Evolutionary conservation across 106 monocot species (phyloP).

Genomic region (Dioscorea alata): DNA sequence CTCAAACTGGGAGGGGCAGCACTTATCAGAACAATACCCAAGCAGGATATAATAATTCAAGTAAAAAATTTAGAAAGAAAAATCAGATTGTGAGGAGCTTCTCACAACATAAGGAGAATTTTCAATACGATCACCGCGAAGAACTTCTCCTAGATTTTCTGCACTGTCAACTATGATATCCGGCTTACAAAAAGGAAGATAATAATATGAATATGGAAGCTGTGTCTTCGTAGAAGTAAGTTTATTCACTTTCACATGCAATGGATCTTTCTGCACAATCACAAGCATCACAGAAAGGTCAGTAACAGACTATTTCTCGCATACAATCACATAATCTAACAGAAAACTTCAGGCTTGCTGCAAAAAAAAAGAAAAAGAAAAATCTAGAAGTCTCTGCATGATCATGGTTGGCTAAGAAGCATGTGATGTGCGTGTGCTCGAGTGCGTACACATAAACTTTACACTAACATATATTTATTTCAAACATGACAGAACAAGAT

Average conservation of each 20-base stretch:
- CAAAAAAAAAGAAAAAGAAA: background rate
- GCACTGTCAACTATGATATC: conserved; percentile 82
- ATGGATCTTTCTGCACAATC: conserved; percentile 61
- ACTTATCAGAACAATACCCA: background rate
- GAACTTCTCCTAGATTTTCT: conserved; percentile 97
- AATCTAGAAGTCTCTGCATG: background rate
- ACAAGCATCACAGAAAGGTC: background rate
- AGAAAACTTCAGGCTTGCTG: background rate
- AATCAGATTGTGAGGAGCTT: too few species aligned
- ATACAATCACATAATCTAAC: background rate
- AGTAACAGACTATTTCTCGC: background rate
- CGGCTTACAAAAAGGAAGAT: conserved; percentile 85
- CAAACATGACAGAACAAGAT: too few species aligned
- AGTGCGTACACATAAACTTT: too few species aligned
- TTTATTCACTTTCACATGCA: conserved; percentile 94
- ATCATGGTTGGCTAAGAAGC: too few species aligned
- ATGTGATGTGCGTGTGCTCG: too few species aligned
- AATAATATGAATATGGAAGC: conserved; percentile 95
- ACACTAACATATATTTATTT: too few species aligned
- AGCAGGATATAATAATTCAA: too few species aligned
- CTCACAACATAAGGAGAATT: conserved; percentile 93
- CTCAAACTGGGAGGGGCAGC: conserved; percentile 53
- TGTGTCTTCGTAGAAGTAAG: conserved; percentile 94
- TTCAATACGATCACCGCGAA: conserved; percentile 97
- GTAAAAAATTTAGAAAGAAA: background rate